Conservation (phyloP, 306 rosid genomes). For the Abrus precatorius region DNA sequence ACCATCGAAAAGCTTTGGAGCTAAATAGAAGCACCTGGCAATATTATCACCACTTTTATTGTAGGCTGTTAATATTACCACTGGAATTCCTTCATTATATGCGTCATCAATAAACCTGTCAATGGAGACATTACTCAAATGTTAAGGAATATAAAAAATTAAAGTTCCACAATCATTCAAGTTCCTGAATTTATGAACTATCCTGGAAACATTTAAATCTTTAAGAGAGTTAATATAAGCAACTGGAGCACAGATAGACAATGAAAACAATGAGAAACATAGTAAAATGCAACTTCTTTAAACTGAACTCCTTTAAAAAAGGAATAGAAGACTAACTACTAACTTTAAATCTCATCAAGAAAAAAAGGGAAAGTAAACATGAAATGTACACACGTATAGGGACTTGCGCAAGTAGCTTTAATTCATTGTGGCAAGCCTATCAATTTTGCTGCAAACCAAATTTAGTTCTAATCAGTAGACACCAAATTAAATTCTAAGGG, state of each 20-base stretch:
- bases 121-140: slow-evolving; percentile 40
- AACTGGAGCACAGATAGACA: slow-evolving; percentile 29
- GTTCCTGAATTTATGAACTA: slow-evolving; percentile 32
- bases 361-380: slow-evolving; percentile 27
- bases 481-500: slow-evolving; percentile 21
- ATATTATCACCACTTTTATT: slow-evolving; percentile 72
- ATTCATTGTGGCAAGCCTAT: background rate
- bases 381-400: slow-evolving; percentile 6
- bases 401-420: slow-evolving; percentile 12
- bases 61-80: slow-evolving; percentile 79
- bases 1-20: slow-evolving; percentile 34
- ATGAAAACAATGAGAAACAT: slow-evolving; percentile 38
- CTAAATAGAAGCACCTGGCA: slow-evolving; percentile 65
- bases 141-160: slow-evolving; percentile 40
- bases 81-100: slow-evolving; percentile 72
- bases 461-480: slow-evolving; percentile 11
- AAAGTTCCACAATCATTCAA: slow-evolving; percentile 31
- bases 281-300: slow-evolving; percentile 27
- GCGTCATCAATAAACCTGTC: slow-evolving; percentile 90
- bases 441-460: slow-evolving; percentile 34
- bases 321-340: slow-evolving; percentile 25
- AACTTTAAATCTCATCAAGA: slow-evolving; percentile 33
- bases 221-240: slow-evolving; percentile 4
- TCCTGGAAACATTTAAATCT: background rate
- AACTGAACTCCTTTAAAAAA: slow-evolving; percentile 15